phyloP scores from a whole-genome alignment of 768 basidiomycete genomes.

The Lactarius hatsudake region DNA sequence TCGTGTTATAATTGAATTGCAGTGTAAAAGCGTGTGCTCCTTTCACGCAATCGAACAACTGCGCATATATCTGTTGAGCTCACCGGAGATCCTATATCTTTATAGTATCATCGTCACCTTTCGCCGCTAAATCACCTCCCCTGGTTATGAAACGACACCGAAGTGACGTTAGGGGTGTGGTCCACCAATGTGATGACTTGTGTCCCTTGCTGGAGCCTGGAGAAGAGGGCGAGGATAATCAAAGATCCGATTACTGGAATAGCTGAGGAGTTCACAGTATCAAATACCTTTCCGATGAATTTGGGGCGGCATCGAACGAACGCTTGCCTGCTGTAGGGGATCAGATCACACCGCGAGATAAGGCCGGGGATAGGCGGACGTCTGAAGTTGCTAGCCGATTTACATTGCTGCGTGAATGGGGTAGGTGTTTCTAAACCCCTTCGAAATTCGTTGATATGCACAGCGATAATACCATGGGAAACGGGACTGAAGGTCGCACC shows the following conservation, averaged over 20 bases:
- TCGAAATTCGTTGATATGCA: neutral
- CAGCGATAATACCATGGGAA: neutral
- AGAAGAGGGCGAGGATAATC: constrained; percentile 41
- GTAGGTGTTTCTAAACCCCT: neutral
- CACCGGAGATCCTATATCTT: constrained; percentile 99
- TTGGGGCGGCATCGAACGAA: constrained; percentile 75
- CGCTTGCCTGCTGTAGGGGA: constrained; percentile 80
- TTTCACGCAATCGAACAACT: constrained; percentile 30
- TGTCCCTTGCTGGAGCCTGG: constrained; percentile 10
- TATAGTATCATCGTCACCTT: constrained; percentile 94
- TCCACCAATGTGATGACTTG: constrained; percentile 88
- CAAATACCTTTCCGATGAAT: constrained; percentile 94
- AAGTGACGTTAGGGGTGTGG: constrained; percentile 89
- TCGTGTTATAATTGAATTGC: constrained; percentile 92
- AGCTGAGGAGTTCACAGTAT: constrained; percentile 68
- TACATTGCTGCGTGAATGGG: constrained; percentile 67
- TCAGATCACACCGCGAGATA: constrained; percentile 12
- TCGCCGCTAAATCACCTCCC: constrained; percentile 98
- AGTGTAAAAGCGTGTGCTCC: constrained; percentile 71
- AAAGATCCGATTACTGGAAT: constrained; percentile 42
- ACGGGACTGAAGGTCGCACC: neutral
- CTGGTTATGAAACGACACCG: constrained; percentile 91
- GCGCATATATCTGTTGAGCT: constrained; percentile 28
- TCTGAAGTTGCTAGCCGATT: constrained; percentile 98
- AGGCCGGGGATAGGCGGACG: constrained; percentile 31